These are phyloP conservation scores for Wickerhamiella nectarea DNA, from an alignment of 805 yeast genomes.

Conservation along the genomic window DNA sequence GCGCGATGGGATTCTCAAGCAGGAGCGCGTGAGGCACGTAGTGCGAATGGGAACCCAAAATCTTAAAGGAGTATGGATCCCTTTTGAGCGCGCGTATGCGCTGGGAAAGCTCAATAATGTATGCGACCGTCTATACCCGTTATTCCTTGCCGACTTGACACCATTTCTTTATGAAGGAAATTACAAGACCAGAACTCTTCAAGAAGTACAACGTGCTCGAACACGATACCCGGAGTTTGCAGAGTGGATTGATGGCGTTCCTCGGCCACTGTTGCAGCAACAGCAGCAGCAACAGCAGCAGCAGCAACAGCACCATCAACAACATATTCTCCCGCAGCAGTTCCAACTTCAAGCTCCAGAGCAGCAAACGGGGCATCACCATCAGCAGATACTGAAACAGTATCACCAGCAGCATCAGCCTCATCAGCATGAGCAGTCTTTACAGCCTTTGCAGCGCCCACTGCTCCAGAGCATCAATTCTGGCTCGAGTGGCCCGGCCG, in stretches of 20 bases:
- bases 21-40: slow-evolving; percentile 18
- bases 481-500: too few relatives aligned
- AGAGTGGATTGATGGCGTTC: slow-evolving; percentile 16
- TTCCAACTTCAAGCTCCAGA: neutral
- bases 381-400: neutral
- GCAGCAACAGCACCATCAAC: neutral
- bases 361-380: neutral
- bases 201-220: slow-evolving; percentile 25
- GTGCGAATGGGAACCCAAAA: slow-evolving; percentile 20
- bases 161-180: slow-evolving; percentile 25
- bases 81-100: slow-evolving; percentile 20
- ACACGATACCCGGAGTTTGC: slow-evolving; percentile 16
- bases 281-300: neutral
- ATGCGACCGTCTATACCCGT: slow-evolving; percentile 17
- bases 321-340: neutral
- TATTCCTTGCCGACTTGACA: slow-evolving; percentile 18
- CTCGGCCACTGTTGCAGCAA: neutral
- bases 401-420: neutral
- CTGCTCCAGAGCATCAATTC: too few relatives aligned
- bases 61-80: slow-evolving; percentile 22
- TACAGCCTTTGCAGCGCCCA: neutral
- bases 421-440: neutral
- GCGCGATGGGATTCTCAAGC: slow-evolving; percentile 20
- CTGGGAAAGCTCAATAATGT: slow-evolving; percentile 15
- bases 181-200: slow-evolving; percentile 25